Conservation (phyloP, 2,329 filamentous ascomycete species). For the Ceratocystis destructans region DNA sequence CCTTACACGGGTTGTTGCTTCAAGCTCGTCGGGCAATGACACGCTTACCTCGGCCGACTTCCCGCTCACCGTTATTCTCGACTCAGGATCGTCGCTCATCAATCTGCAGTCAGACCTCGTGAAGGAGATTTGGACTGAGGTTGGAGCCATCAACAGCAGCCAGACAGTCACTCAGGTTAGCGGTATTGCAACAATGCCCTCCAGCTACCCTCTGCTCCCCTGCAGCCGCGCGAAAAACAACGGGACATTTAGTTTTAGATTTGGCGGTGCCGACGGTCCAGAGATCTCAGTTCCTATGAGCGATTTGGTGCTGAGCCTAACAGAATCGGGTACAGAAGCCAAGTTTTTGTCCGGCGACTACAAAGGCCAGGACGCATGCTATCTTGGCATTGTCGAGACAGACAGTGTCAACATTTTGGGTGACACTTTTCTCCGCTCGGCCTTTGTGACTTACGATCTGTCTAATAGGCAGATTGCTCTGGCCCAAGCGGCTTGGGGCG, state of each 20-base stretch:
- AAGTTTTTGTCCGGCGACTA: conserved; percentile 29
- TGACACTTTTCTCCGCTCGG: conserved; percentile 45
- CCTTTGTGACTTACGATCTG: conserved; percentile 47
- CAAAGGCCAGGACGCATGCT: conserved; percentile 35
- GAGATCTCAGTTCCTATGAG: conserved; percentile 40
- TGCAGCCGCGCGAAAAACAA: conserved; percentile 34
- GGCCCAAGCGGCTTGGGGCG: conserved; percentile 43
- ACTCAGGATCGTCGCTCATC: conserved; percentile 60
- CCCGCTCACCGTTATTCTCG: conserved; percentile 51
- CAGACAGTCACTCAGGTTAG: conserved; percentile 16
- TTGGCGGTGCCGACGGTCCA: conserved; percentile 36
- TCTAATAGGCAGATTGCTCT: conserved; percentile 43
- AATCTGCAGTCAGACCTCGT: conserved; percentile 53
- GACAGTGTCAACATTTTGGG: conserved; percentile 35
- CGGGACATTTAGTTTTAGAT: conserved; percentile 41
- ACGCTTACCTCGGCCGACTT: conserved; percentile 30
- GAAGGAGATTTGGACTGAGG: conserved; percentile 38
- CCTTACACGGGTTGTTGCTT: conserved; percentile 35
- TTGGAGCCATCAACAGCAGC: conserved; percentile 36
- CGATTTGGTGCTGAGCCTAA: conserved; percentile 40
- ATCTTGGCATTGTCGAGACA: conserved; percentile 44
- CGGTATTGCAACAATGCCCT: conserved; percentile 16
- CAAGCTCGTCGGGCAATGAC: conserved; percentile 38
- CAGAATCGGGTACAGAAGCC: conserved; percentile 22
- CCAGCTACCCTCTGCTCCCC: conserved; percentile 33